Evolutionary conservation across 2,329 filamentous ascomycete genomes (phyloP).

Genomic region (Diplodia mutila): DNA sequence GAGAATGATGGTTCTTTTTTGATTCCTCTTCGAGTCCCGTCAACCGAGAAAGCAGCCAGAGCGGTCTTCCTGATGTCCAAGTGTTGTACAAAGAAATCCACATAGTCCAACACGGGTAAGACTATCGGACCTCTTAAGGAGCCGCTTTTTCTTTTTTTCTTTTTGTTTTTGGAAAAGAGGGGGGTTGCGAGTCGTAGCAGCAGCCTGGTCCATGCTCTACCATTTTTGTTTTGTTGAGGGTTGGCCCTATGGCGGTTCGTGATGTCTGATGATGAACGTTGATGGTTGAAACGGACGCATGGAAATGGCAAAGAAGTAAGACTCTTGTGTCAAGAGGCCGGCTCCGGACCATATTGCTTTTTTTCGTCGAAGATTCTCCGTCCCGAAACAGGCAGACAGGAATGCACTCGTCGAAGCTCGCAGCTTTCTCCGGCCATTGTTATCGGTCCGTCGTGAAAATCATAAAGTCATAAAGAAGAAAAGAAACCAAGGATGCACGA

Average conservation of each 20-base stretch:
- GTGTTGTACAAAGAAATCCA: slow-evolving; percentile 21
- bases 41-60: not conserved
- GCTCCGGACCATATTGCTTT: not conserved
- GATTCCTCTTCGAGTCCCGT: not conserved
- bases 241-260: slow-evolving; percentile 1
- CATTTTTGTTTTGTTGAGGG: not conserved
- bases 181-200: slow-evolving; percentile 1
- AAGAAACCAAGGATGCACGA: not conserved
- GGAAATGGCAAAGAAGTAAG: not conserved
- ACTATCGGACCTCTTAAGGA: not conserved
- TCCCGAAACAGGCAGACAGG: not conserved
- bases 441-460: slow-evolving; percentile 9
- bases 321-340: slow-evolving; percentile 18
- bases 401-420: slow-evolving; percentile 15
- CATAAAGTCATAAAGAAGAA: slow-evolving; percentile 7
- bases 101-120: not conserved
- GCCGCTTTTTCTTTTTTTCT: not conserved
- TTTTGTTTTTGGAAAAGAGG: slow-evolving; percentile 6
- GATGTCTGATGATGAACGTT: slow-evolving; percentile 1
- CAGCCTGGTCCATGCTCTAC: slow-evolving; percentile 12
- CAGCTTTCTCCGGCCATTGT: not conserved
- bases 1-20: not conserved
- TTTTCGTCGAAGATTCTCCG: not conserved
- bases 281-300: not conserved
- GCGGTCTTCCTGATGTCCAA: slow-evolving; percentile 12